These are phyloP conservation scores for Triticum monococcum DNA, from an alignment of 176 grass and related monocot species.

Conservation along the genomic window DNA sequence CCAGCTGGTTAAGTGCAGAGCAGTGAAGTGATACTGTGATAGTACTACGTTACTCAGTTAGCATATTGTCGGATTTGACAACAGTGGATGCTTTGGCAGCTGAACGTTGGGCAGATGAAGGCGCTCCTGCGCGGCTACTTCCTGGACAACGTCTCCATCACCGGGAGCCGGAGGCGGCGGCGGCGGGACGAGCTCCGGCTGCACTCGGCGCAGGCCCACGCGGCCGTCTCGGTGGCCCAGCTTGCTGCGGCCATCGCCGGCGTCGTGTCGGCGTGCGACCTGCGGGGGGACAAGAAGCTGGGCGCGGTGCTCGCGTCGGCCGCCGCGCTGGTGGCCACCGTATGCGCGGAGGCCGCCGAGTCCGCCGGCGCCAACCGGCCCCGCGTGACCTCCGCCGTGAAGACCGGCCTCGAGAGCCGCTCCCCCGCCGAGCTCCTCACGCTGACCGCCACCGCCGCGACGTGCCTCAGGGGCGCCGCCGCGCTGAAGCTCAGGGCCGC, in stretches of 20 bases:
- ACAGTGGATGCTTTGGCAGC: constrained; percentile 38
- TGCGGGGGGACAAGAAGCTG: constrained; percentile 39
- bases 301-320: constrained; percentile 63
- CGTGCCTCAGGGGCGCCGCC: constrained; percentile 76
- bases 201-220: constrained; percentile 73
- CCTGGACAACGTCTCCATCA: constrained; percentile 49
- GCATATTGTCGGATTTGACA: constrained; percentile 30
- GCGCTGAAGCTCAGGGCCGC: constrained; percentile 64
- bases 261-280: constrained; percentile 46
- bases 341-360: constrained; percentile 89
- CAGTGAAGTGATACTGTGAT: not conserved
- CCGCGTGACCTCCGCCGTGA: constrained; percentile 55
- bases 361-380: constrained; percentile 45
- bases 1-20: too few relatives aligned
- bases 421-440: constrained; percentile 60
- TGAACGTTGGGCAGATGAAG: constrained; percentile 50
- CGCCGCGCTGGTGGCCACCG: constrained; percentile 74
- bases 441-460: constrained; percentile 72
- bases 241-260: constrained; percentile 68
- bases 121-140: constrained; percentile 52
- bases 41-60: not conserved
- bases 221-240: constrained; percentile 73
- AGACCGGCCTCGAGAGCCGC: constrained; percentile 50
- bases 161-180: constrained; percentile 37
- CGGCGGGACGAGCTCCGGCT: constrained; percentile 64